Evolutionary conservation across 495 filamentous ascomycete species (phyloP).

Genomic region (Glarea lozoyensis): DNA sequence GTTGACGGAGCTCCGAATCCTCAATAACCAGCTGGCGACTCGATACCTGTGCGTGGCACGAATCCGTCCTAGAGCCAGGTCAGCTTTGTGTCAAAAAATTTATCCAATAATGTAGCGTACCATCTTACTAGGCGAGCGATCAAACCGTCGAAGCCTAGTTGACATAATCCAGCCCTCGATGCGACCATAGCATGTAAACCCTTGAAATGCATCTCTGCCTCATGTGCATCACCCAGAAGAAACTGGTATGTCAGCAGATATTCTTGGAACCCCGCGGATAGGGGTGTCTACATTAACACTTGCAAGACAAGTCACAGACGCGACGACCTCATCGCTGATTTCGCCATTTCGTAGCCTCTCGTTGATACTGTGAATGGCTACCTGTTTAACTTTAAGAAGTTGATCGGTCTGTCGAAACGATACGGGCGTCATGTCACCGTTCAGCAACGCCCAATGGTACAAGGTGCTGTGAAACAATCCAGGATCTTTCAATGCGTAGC

Average conservation of each 20-base stretch:
- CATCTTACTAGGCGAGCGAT: neutral
- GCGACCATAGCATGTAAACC: neutral
- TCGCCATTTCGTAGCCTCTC: neutral
- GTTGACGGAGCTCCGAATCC: neutral
- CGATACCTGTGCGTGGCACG: neutral
- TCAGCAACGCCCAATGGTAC: neutral
- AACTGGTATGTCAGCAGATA: neutral
- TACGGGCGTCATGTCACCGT: neutral
- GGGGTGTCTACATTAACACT: neutral
- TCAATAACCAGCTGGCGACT: neutral
- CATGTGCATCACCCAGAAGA: neutral
- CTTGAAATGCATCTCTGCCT: neutral
- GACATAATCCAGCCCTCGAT: neutral
- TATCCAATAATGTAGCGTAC: neutral
- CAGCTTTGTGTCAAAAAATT: neutral
- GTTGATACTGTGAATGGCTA: neutral
- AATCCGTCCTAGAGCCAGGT: neutral
- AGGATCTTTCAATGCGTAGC: neutral
- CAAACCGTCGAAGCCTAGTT: neutral
- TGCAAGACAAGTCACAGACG: neutral
- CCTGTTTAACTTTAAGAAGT: neutral
- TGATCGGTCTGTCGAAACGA: neutral
- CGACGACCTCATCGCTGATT: neutral
- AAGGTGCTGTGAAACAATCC: neutral
- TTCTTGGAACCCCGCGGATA: no score